Conservation (phyloP, 164 flowering plant species). For the Stephania cephalantha region DNA sequence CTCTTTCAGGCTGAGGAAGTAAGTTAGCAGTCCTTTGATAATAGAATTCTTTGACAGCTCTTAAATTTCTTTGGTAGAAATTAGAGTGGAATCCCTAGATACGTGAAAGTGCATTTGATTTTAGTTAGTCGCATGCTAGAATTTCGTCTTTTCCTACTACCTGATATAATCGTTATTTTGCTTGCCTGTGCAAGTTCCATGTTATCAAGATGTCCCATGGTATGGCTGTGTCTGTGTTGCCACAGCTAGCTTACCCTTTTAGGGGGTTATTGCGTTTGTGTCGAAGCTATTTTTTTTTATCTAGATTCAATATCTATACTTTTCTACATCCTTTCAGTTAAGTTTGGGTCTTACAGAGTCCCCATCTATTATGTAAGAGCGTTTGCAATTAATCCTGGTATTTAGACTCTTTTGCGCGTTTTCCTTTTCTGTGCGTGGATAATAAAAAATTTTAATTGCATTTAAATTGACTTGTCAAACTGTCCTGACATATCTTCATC, state of each 20-base stretch:
- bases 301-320: background rate
- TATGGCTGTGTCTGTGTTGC: background rate
- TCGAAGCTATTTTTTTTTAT: background rate
- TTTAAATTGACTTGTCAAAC: background rate
- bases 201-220: background rate
- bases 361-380: too few relatives aligned
- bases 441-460: too few relatives aligned
- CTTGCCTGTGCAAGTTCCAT: background rate
- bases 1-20: slow-evolving; percentile 84
- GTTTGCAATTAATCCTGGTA: too few relatives aligned
- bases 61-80: background rate
- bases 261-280: background rate
- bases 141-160: background rate
- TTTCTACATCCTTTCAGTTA: background rate
- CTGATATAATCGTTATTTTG: background rate
- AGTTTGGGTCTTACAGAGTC: background rate
- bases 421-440: too few relatives aligned
- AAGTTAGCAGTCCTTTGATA: slow-evolving; percentile 15
- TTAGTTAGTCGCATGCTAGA: background rate
- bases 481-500: background rate
- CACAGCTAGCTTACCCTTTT: background rate
- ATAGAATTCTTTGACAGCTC: too few relatives aligned
- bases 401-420: too few relatives aligned
- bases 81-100: background rate
- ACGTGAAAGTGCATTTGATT: background rate